A percentile compares a stretch with the other conserved stretches of the same genome.
phyloP scores from a whole-genome alignment of 2,329 filamentous ascomycete genomes.

The Alternaria gansuensis region DNA sequence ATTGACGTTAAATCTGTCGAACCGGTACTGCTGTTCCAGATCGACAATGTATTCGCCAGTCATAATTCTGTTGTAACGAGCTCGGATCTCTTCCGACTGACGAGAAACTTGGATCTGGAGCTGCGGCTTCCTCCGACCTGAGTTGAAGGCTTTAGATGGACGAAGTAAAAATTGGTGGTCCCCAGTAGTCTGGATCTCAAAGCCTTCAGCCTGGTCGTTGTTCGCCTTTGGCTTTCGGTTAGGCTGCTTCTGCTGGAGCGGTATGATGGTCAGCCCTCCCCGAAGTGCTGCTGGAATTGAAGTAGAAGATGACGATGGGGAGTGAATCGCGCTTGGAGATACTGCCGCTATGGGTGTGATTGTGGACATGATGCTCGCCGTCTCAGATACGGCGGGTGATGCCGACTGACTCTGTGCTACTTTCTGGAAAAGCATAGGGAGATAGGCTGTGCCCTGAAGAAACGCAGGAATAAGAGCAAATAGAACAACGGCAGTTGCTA shows the following conservation, averaged over 20 bases:
- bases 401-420: slow-evolving; percentile 12
- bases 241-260: slow-evolving; percentile 18
- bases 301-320: not conserved
- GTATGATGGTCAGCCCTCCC: slow-evolving; percentile 34
- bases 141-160: slow-evolving; percentile 56
- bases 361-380: slow-evolving; percentile 11
- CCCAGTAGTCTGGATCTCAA: slow-evolving; percentile 64
- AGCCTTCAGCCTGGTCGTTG: slow-evolving; percentile 51
- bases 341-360: slow-evolving; percentile 14
- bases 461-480: slow-evolving; percentile 30
- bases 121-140: slow-evolving; percentile 55
- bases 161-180: slow-evolving; percentile 64
- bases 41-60: slow-evolving; percentile 64
- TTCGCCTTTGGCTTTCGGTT: slow-evolving; percentile 25
- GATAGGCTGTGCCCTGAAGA: slow-evolving; percentile 26
- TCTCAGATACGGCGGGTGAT: slow-evolving; percentile 13
- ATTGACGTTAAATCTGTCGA: slow-evolving; percentile 60
- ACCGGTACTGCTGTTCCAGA: slow-evolving; percentile 60
- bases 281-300: slow-evolving; percentile 19
- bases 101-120: slow-evolving; percentile 61
- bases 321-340: slow-evolving; percentile 10
- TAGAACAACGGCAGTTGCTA: slow-evolving; percentile 26
- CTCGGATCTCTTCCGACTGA: slow-evolving; percentile 54
- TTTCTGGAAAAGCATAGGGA: slow-evolving; percentile 25
- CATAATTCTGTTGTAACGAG: slow-evolving; percentile 60